Conservation (phyloP, 768 basidiomycete species). For the Chiua virens region DNA sequence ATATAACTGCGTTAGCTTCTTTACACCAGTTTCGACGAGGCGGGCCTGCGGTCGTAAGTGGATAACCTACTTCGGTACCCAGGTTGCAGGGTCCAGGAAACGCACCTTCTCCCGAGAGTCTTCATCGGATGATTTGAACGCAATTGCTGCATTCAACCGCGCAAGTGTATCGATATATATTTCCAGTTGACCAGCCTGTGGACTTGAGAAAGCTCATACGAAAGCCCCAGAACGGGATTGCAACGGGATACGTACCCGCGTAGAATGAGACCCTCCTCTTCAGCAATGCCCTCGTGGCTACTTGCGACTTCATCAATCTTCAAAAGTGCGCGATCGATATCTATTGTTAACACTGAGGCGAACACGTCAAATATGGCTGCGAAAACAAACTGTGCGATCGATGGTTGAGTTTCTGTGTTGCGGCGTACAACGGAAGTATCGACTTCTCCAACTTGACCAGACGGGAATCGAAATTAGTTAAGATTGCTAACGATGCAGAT, state of each 20-base stretch:
- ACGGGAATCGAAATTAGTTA: slow-evolving; percentile 82
- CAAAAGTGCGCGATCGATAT: slow-evolving; percentile 75
- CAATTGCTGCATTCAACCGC: slow-evolving; percentile 75
- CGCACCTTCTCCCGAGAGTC: slow-evolving; percentile 56
- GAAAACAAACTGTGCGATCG: slow-evolving; percentile 63
- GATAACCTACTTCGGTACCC: background rate
- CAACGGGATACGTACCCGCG: slow-evolving; percentile 52
- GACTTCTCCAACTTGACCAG: slow-evolving; percentile 83
- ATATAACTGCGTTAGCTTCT: slow-evolving; percentile 78
- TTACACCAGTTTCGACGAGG: slow-evolving; percentile 78
- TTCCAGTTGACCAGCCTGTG: slow-evolving; percentile 65
- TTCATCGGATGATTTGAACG: slow-evolving; percentile 64
- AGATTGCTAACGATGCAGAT: slow-evolving; percentile 58
- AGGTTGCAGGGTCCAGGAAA: background rate
- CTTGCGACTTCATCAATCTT: slow-evolving; percentile 81
- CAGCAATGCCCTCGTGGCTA: slow-evolving; percentile 71
- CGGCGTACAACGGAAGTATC: slow-evolving; percentile 78
- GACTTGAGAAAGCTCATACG: slow-evolving; percentile 40
- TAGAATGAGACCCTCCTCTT: slow-evolving; percentile 76
- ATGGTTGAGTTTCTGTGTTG: slow-evolving; percentile 72
- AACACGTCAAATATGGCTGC: background rate
- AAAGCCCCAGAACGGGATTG: background rate
- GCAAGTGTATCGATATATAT: slow-evolving; percentile 72
- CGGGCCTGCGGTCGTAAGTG: slow-evolving; percentile 44
- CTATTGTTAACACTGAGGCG: slow-evolving; percentile 36